Evolutionary conservation across 2,329 filamentous ascomycete genomes (phyloP), one percentile per base, ranked within the genome.

Genomic region (Phaeophleospora eucalypticola): DNA sequence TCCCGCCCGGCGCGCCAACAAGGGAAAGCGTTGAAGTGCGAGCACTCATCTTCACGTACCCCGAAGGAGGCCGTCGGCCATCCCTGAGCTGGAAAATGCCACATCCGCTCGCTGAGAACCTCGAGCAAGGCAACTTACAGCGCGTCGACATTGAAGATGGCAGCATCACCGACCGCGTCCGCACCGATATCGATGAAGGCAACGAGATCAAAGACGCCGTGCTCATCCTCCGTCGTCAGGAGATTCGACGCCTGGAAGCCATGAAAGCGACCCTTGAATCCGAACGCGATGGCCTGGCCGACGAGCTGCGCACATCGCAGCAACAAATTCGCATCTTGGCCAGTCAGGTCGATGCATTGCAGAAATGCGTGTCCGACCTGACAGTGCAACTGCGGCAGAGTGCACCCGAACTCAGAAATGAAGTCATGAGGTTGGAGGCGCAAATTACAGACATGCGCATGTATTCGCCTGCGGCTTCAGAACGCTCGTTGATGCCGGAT

Each of bases 1-100:
- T 57, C 16, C 55, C 50, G 14, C 8, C 47, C 14, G 46, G 37
- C 27, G 41, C 55, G 16, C 58, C 58, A 3, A 56, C 58, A 2
- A 48, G 58, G n/a, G 57, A 61, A 43, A 53, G 51, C 40, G 60
- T 62, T 19, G 59, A 62, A 44, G 52, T 62, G 32, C 53, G 56
- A 15, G 59, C 58, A 2, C 45, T 60, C 29, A 45, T 62, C 39
- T 60, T 62, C 46, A 62, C 57, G 1, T 54, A 60, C 33, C 58
- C 58, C 6, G 24, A 27, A n/a, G 36, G 34, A 10, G 39, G 41
- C 9, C 43, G 45, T 8, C 44, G 53, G 14, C 54, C 56, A 2
- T 51, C 45, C 1, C 24, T 18, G 4, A 33, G 27, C 12, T 45
- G 37, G 36, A 33, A 47, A 17, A 44, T 45, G 46, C 46, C 46